Evolutionary conservation across 2,329 filamentous ascomycete species (phyloP).

Genomic region (Neocucurbitaria cava): DNA sequence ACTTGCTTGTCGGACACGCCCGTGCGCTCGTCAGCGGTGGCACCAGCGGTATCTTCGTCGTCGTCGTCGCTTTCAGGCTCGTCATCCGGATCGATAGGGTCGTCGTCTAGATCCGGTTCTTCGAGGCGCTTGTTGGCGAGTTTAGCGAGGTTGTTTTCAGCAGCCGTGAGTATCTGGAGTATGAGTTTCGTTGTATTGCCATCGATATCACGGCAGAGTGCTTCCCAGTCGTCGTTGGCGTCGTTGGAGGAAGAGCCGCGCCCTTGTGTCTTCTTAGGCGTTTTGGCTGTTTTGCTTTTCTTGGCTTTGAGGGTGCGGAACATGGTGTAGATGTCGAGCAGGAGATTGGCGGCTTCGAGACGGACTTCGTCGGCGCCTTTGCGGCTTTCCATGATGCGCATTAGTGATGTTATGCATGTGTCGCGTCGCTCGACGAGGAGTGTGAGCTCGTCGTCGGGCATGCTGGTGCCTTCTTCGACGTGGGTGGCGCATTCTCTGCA

Average conservation of each 20-base stretch:
- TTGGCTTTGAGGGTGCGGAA: constrained; percentile 74
- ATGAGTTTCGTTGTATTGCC: constrained; percentile 69
- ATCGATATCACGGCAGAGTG: constrained; percentile 74
- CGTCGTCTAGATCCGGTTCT: constrained; percentile 70
- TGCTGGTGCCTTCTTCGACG: constrained; percentile 49
- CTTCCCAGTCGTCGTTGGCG: constrained; percentile 58
- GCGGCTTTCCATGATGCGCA: constrained; percentile 58
- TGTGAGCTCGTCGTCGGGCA: constrained; percentile 67
- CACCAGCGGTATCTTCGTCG: no score
- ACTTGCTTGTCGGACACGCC: constrained; percentile 62
- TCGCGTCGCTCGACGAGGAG: constrained; percentile 60
- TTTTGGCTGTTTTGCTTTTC: constrained; percentile 34
- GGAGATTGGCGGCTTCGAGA: constrained; percentile 73
- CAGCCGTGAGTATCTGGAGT: constrained; percentile 76
- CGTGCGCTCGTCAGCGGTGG: constrained; percentile 45
- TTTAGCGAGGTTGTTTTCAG: constrained; percentile 70
- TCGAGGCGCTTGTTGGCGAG: constrained; percentile 46
- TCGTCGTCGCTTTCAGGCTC: constrained; percentile 68
- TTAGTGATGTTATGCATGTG: constrained; percentile 57
- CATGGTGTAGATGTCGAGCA: constrained; percentile 82
- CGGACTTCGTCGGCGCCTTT: constrained; percentile 77
- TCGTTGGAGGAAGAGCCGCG: constrained; percentile 32
- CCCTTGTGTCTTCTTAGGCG: constrained; percentile 40
- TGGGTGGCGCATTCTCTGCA: constrained; percentile 59
- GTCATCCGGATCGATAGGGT: constrained; percentile 70